A percentile compares a stretch with the other conserved stretches of the same genome.
Evolutionary conservation across 2,329 filamentous ascomycete species (phyloP).

Genomic region (Ceratocystis colombiana): DNA sequence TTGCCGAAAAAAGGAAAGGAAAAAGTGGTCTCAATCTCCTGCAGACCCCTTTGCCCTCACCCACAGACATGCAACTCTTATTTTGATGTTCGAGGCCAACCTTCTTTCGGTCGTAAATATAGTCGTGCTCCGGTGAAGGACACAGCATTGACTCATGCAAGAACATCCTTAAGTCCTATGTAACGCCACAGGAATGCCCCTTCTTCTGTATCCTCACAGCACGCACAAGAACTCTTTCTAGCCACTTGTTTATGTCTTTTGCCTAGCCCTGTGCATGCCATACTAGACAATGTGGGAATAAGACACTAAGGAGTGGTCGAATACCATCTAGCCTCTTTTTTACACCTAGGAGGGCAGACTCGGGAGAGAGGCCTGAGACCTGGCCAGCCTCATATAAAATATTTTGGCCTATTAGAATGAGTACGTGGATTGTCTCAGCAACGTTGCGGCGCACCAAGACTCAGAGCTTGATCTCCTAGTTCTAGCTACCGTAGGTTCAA

Average conservation of each 20-base stretch:
- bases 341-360: not conserved
- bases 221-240: not conserved
- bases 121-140: not conserved
- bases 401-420: not conserved
- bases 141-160: not conserved
- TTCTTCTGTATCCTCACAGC: not conserved
- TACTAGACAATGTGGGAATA: not conserved
- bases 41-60: not conserved
- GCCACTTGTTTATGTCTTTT: not conserved
- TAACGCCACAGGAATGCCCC: not conserved
- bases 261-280: not conserved
- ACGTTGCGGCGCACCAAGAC: not conserved
- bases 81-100: not conserved
- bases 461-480: not conserved
- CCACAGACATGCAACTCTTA: not conserved
- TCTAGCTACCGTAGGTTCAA: too few species aligned
- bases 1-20: not conserved
- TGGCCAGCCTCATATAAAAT: not conserved
- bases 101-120: not conserved
- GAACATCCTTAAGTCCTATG: not conserved
- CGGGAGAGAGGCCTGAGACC: not conserved
- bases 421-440: conserved; percentile 1
- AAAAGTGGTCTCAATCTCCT: not conserved
- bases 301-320: not conserved
- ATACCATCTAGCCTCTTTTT: not conserved